These are phyloP conservation scores for Grammothele lineata DNA, from an alignment of 768 basidiomycete species.

Conservation along the genomic window DNA sequence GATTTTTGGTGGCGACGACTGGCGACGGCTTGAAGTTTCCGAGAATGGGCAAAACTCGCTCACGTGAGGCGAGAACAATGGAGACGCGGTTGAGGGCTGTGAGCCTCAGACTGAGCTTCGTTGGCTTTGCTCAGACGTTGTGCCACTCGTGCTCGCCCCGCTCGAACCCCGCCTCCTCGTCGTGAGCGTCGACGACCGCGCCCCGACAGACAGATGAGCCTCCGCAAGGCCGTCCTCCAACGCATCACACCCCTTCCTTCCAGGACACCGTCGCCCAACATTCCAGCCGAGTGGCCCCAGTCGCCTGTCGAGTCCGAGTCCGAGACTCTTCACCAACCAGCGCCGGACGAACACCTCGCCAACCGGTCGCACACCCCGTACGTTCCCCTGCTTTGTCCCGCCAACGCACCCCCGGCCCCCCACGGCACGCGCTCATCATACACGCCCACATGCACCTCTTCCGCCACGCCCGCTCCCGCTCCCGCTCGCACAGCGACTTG, in stretches of 20 bases:
- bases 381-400: conserved; percentile 1
- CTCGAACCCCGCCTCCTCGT: too few species aligned
- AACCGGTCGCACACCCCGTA: conserved; percentile 10
- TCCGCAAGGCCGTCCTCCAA: conserved; percentile 18
- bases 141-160: too few species aligned
- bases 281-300: conserved; percentile 15
- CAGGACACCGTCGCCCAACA: conserved; percentile 14
- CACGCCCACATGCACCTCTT: neutral
- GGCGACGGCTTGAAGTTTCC: too few species aligned
- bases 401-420: neutral
- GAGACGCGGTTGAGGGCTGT: conserved; percentile 13
- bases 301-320: conserved; percentile 9
- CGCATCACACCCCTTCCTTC: conserved; percentile 15
- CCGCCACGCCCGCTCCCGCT: conserved; percentile 1
- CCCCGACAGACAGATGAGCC: too few species aligned
- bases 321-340: conserved; percentile 1
- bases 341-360: conserved; percentile 14
- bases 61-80: conserved; percentile 8
- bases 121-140: too few species aligned
- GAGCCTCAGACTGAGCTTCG: too few species aligned
- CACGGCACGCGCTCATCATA: too few species aligned
- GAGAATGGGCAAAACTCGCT: conserved; percentile 13
- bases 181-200: too few species aligned
- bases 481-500: conserved; percentile 8
- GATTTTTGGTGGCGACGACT: too few species aligned